Conservation (phyloP, 371 early-diverging fungal genomes). For the Mortierella sp. region DNA sequence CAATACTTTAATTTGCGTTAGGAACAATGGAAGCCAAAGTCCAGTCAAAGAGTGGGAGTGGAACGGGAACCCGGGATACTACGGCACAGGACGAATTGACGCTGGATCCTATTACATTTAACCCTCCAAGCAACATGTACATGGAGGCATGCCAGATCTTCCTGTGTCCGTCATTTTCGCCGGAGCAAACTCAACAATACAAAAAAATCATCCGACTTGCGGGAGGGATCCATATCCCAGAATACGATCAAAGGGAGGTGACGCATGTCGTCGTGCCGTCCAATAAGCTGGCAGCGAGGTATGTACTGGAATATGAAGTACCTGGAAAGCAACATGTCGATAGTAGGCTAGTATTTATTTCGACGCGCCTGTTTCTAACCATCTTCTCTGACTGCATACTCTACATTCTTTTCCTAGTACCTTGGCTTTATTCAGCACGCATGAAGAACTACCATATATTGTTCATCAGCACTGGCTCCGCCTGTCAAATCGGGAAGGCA, state of each 20-base stretch:
- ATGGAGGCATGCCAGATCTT: slow-evolving; percentile 43
- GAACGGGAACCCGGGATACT: not conserved
- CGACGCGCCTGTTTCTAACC: not conserved
- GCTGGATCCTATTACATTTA: slow-evolving; percentile 4
- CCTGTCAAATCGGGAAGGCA: slow-evolving; percentile 22
- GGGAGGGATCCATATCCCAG: slow-evolving; percentile 32
- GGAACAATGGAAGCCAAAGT: not conserved
- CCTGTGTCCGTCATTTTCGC: slow-evolving; percentile 25
- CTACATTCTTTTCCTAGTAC: slow-evolving; percentile 19
- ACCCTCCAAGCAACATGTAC: slow-evolving; percentile 18
- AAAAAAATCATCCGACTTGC: slow-evolving; percentile 39
- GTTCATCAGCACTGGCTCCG: slow-evolving; percentile 40
- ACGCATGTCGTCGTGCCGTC: slow-evolving; percentile 50
- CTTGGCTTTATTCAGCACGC: slow-evolving; percentile 17
- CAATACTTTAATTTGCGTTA: not conserved
- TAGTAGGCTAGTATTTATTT: not conserved
- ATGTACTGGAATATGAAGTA: not conserved
- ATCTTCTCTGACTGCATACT: no score
- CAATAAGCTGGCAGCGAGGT: slow-evolving; percentile 21
- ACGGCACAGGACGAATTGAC: slow-evolving; percentile 11
- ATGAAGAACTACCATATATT: slow-evolving; percentile 25
- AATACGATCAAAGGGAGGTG: slow-evolving; percentile 34
- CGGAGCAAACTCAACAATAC: not conserved
- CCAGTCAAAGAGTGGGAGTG: not conserved
- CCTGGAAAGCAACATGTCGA: not conserved